Evolutionary conservation across 768 basidiomycete genomes (phyloP).

Genomic region (Epithele typhae): DNA sequence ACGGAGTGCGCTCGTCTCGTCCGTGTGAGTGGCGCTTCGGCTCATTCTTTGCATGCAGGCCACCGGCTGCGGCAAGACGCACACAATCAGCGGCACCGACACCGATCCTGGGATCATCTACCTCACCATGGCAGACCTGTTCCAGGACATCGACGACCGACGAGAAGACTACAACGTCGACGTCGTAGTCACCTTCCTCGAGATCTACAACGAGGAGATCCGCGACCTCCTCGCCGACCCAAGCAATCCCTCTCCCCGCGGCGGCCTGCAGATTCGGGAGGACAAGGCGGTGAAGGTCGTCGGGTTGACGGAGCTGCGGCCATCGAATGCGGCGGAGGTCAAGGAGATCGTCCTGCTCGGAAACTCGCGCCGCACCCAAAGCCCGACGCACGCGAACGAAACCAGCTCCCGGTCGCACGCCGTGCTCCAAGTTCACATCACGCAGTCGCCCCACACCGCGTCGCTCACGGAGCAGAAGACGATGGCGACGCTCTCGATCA

Average conservation of each 20-base stretch:
- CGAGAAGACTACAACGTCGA: slow-evolving; percentile 82
- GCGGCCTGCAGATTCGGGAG: slow-evolving; percentile 90
- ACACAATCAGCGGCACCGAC: slow-evolving; percentile 94
- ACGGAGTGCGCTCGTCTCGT: slow-evolving; percentile 65
- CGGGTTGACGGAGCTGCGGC: slow-evolving; percentile 77
- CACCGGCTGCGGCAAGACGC: slow-evolving; percentile 99
- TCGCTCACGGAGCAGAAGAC: slow-evolving; percentile 77
- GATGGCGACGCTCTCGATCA: slow-evolving; percentile 92
- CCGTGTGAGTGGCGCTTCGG: not conserved
- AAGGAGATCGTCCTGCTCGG: slow-evolving; percentile 90
- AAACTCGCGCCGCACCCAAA: slow-evolving; percentile 85
- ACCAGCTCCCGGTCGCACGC: slow-evolving; percentile 97
- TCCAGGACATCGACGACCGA: slow-evolving; percentile 86
- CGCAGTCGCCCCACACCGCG: slow-evolving; percentile 81
- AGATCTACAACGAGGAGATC: slow-evolving; percentile 99
- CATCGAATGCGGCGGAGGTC: slow-evolving; percentile 85
- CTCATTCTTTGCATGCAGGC: slow-evolving; percentile 50
- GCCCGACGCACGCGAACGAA: slow-evolving; percentile 93
- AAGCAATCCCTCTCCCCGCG: slow-evolving; percentile 58
- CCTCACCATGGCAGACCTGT: slow-evolving; percentile 95
- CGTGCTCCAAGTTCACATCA: slow-evolving; percentile 92
- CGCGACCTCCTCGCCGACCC: slow-evolving; percentile 87
- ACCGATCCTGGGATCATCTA: slow-evolving; percentile 91
- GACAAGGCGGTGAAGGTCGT: slow-evolving; percentile 91
- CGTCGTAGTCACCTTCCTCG: slow-evolving; percentile 91